Evolutionary conservation across 768 basidiomycete genomes (phyloP).

Genomic region (Hortiboletus campestris): DNA sequence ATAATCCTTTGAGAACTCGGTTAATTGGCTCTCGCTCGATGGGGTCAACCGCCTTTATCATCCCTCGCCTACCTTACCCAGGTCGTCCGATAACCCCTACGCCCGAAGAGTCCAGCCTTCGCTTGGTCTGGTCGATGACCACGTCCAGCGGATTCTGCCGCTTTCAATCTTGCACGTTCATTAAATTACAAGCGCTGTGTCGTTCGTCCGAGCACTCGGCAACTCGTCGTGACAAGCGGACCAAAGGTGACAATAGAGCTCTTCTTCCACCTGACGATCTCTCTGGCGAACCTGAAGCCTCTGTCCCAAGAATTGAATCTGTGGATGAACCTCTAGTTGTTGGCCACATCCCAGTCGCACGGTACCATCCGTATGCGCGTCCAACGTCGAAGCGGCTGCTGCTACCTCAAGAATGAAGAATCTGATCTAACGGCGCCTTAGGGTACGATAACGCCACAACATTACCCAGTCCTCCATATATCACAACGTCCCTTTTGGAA

Average conservation of each 20-base stretch:
- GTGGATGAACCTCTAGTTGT: constrained; percentile 20
- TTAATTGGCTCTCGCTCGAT: constrained; percentile 5
- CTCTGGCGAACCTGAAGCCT: background rate
- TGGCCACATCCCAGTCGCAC: background rate
- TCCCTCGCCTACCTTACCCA: constrained; percentile 29
- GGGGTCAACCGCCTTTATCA: constrained; percentile 11
- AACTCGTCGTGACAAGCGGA: constrained; percentile 7
- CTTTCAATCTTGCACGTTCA: background rate
- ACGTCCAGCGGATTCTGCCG: constrained; percentile 11
- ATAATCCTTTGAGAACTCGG: background rate
- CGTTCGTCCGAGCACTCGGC: background rate
- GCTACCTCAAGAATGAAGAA: constrained; percentile 20
- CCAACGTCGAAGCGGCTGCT: constrained; percentile 13
- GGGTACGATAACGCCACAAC: background rate
- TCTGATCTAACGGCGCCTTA: background rate
- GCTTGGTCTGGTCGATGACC: constrained; percentile 21
- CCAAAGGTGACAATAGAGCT: constrained; percentile 1
- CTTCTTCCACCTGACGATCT: constrained; percentile 21
- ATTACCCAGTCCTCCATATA: background rate
- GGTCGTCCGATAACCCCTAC: constrained; percentile 15
- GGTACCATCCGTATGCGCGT: constrained; percentile 22
- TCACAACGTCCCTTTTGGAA: background rate
- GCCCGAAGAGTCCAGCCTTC: constrained; percentile 19
- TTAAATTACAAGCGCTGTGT: background rate
- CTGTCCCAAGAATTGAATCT: background rate